Evolutionary conservation across 208 protist species (phyloP).

Genomic region (Trypanosoma scelopori): DNA sequence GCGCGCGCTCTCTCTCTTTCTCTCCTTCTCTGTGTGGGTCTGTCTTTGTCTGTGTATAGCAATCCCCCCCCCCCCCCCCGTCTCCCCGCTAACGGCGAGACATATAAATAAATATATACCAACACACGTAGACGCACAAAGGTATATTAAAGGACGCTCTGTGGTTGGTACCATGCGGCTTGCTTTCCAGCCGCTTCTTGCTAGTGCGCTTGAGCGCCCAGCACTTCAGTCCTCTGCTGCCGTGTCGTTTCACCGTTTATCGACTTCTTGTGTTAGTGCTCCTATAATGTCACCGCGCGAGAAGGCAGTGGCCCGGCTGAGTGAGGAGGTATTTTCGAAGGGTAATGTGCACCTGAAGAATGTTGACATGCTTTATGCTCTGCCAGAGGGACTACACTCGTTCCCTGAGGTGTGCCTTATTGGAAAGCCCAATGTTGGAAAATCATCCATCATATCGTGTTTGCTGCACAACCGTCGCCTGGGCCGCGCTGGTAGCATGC

Average conservation of each 20-base stretch:
- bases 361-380: slow-evolving; percentile 61
- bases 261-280: slow-evolving; percentile 1
- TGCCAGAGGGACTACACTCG: slow-evolving; percentile 87
- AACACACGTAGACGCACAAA: not conserved
- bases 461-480: slow-evolving; percentile 79
- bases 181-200: slow-evolving; percentile 6
- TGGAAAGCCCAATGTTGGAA: slow-evolving; percentile 85
- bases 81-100: too few relatives aligned
- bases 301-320: slow-evolving; percentile 42
- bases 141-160: not conserved
- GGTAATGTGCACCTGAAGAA: slow-evolving; percentile 88
- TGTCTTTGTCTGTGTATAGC: not conserved
- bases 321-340: slow-evolving; percentile 76
- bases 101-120: not conserved
- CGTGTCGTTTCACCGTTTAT: not conserved
- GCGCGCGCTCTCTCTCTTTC: too few relatives aligned
- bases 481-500: slow-evolving; percentile 40
- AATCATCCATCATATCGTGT: slow-evolving; percentile 83
- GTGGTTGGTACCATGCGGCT: slow-evolving; percentile 5
- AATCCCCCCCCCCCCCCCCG: too few relatives aligned
- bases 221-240: not conserved
- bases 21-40: too few relatives aligned
- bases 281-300: slow-evolving; percentile 31
- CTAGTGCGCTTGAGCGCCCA: not conserved
- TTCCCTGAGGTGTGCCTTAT: slow-evolving; percentile 91